A percentile compares a stretch with the other conserved stretches of the same genome.
Conservation (phyloP, 371 early-diverging fungal species). For the Rhizopus arrhizus region DNA sequence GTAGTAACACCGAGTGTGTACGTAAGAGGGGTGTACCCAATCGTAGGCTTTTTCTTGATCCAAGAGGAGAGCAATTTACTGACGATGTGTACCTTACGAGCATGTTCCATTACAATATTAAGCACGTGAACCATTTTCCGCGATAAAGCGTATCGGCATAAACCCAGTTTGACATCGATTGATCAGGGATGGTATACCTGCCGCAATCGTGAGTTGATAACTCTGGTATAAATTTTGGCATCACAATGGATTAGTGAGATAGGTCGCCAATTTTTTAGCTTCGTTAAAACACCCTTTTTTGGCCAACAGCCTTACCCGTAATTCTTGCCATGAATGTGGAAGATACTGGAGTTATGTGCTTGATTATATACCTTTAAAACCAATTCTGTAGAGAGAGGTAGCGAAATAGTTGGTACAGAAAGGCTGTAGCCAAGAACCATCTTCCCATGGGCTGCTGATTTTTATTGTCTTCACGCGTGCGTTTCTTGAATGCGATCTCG, state of each 20-base stretch:
- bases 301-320: constrained; percentile 24
- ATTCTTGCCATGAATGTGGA: constrained; percentile 30
- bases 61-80: no score
- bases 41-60: no score
- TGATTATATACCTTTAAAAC: constrained; percentile 19
- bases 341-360: constrained; percentile 17
- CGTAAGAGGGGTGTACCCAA: no score
- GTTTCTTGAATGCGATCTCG: no score
- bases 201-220: neutral
- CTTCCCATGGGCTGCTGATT: no score
- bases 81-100: no score
- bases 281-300: constrained; percentile 18
- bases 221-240: constrained; percentile 24
- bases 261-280: constrained; percentile 22
- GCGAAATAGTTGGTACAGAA: neutral
- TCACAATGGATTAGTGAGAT: constrained; percentile 27
- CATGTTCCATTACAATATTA: no score
- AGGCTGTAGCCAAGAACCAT: no score
- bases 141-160: neutral
- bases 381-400: neutral
- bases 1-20: no score
- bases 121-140: no score
- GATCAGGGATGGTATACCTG: neutral
- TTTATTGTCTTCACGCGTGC: no score
- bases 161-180: neutral